These are phyloP conservation scores for Podaxis pistillaris DNA, from an alignment of 768 basidiomycete species.

Conservation along the genomic window DNA sequence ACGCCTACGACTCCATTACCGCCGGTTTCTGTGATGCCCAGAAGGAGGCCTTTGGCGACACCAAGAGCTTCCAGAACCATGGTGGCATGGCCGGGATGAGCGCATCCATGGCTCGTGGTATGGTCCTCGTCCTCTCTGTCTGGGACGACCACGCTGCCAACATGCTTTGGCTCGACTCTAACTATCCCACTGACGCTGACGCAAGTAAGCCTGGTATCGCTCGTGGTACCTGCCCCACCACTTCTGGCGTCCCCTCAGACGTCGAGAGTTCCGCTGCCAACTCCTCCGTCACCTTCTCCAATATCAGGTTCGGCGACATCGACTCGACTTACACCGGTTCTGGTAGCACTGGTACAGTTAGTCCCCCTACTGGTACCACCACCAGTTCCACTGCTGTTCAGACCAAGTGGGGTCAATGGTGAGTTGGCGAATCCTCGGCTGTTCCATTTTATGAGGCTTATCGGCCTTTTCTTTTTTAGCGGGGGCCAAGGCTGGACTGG, in stretches of 20 bases:
- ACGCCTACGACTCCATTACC: slow-evolving; percentile 34
- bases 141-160: slow-evolving; percentile 55
- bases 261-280: slow-evolving; percentile 17
- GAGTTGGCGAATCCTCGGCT: neutral
- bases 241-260: slow-evolving; percentile 23
- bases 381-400: neutral
- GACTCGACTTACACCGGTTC: slow-evolving; percentile 9
- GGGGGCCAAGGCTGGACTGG: slow-evolving; percentile 20
- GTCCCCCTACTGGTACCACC: neutral
- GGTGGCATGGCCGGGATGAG: slow-evolving; percentile 39
- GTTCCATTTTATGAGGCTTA: neutral
- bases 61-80: slow-evolving; percentile 18
- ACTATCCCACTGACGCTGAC: slow-evolving; percentile 36
- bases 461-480: neutral
- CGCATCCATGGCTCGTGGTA: slow-evolving; percentile 35
- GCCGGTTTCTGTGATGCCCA: slow-evolving; percentile 33
- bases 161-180: slow-evolving; percentile 59
- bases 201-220: slow-evolving; percentile 10
- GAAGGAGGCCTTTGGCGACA: slow-evolving; percentile 36
- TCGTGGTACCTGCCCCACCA: slow-evolving; percentile 14
- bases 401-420: slow-evolving; percentile 12
- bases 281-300: slow-evolving; percentile 23
- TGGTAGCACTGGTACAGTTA: too few species aligned
- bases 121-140: slow-evolving; percentile 48
- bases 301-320: slow-evolving; percentile 25